These are phyloP conservation scores for Blastomyces gilchristii DNA, from an alignment of 2,329 filamentous ascomycete species.

Conservation along the genomic window DNA sequence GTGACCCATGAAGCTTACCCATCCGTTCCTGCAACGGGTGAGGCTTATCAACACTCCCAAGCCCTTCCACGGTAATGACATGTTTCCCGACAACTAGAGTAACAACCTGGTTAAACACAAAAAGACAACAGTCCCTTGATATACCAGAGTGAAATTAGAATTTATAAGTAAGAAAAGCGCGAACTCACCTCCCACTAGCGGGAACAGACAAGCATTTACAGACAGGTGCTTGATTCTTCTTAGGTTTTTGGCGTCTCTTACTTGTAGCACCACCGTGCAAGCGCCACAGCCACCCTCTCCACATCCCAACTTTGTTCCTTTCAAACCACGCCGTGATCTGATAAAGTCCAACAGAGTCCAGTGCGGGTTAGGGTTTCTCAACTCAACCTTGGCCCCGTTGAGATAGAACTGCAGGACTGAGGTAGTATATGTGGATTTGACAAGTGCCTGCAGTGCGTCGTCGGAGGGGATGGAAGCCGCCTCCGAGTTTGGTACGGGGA, in stretches of 20 bases:
- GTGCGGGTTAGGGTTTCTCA: conserved; percentile 74
- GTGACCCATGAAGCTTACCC: conserved; percentile 74
- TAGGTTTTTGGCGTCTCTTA: conserved; percentile 42
- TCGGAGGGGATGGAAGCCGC: background rate
- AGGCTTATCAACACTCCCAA: conserved; percentile 67
- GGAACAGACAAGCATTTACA: conserved; percentile 79
- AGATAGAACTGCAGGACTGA: conserved; percentile 68
- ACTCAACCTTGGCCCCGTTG: conserved; percentile 69
- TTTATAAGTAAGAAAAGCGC: background rate
- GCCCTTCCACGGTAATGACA: conserved; percentile 85
- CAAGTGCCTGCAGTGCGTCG: conserved; percentile 11
- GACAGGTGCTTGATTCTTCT: conserved; percentile 77
- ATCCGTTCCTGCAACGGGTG: conserved; percentile 79
- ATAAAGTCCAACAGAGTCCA: conserved; percentile 78
- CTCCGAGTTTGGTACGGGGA: background rate
- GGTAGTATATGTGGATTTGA: conserved; percentile 13
- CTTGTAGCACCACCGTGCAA: conserved; percentile 60
- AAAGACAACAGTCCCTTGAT: background rate
- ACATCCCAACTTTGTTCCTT: conserved; percentile 82
- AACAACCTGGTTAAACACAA: background rate
- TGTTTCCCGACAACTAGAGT: conserved; percentile 68
- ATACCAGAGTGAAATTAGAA: no score
- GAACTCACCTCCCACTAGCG: conserved; percentile 54
- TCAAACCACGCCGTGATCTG: conserved; percentile 65
- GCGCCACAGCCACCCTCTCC: conserved; percentile 84